phyloP scores from a whole-genome alignment of 208 protist genomes.

The Acanthamoeba rhysodes region DNA sequence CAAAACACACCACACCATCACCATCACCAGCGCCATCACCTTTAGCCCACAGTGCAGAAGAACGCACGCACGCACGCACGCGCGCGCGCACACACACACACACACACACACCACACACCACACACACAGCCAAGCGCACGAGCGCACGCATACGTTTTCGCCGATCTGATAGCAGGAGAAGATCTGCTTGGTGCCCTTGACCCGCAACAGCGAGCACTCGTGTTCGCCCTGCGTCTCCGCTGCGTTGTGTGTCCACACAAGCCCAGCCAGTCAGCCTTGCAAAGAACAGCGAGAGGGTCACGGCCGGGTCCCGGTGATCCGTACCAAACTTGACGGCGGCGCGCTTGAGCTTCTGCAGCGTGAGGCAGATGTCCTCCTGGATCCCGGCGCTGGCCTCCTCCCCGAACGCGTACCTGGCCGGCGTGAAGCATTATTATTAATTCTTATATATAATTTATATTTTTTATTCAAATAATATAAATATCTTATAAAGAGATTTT shows the following conservation, averaged over 20 bases:
- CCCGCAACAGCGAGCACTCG: background rate
- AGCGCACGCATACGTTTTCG: background rate
- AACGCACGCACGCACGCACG: too few relatives aligned
- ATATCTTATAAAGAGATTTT: background rate
- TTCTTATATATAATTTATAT: too few relatives aligned
- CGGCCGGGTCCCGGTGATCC: too few relatives aligned
- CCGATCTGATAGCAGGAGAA: conserved; percentile 66
- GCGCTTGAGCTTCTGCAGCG: conserved; percentile 48
- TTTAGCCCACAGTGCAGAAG: background rate
- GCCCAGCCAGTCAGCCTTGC: too few relatives aligned
- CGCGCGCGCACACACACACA: background rate
- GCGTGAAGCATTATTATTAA: background rate
- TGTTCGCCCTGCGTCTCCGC: background rate
- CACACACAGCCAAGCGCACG: too few relatives aligned
- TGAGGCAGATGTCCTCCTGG: conserved; percentile 63
- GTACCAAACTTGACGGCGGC: conserved; percentile 59
- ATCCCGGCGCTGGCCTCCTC: conserved; percentile 13
- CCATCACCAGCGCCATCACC: too few relatives aligned
- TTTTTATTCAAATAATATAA: background rate
- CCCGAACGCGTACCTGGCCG: conserved; percentile 21
- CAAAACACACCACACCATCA: background rate
- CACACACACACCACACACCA: too few relatives aligned
- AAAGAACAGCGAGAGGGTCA: background rate
- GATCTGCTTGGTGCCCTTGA: conserved; percentile 6
- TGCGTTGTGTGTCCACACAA: too few relatives aligned